Base-by-base conservation (phyloP, 202 grass and related monocot genomes). In the Hordeum pubiflorum region DNA sequence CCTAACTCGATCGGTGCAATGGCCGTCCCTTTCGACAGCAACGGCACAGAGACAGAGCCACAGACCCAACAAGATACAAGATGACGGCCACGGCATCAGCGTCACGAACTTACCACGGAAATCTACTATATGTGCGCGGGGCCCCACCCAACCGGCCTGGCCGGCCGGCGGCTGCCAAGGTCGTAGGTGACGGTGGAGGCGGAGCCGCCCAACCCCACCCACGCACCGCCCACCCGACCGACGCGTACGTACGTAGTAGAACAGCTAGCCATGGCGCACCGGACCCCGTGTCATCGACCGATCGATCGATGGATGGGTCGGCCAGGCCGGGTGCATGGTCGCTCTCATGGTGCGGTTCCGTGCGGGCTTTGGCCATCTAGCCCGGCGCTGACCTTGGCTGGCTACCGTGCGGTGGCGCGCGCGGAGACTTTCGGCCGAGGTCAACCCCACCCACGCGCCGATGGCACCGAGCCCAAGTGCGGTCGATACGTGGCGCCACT, bases 11-110 rank as follows among this genome's bases (percentile, higher is more conserved):
- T 81, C 3, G 10, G 22, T 39, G 38, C 11, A 69, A 26, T 69
- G 38, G 36, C 64, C 69, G 24, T 50, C 77, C 23, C 87, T 89
- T 89, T 85, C 87, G 82, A 79, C 82, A 18, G 56, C 32, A 84
- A 68, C 60, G 69, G 86, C 75, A 33, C 69, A 40, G 61, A 4
- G 29, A 4, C 31, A 32, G 46, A 48, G 46, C 14, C 46, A 50
- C 44, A 12, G 46, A 4, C 31, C 29, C 18, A 68, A 6, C 18
- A 41, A 37, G 34, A 39, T 23, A 6, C 18, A 41, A 37, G 34
- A 39, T 23, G 65, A 14, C 67, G 67, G 5, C 46, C 14, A 44
- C 21, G 1, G 67, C 1, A 12, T 20, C 65, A 1, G 10, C 20
- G 65, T 41, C 37, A 67, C 33, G 18, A 38, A 10, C 33, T 67